These are phyloP conservation scores for Cladosporium austrohemisphaericum DNA, from an alignment of 2,329 filamentous ascomycete species.

Conservation along the genomic window DNA sequence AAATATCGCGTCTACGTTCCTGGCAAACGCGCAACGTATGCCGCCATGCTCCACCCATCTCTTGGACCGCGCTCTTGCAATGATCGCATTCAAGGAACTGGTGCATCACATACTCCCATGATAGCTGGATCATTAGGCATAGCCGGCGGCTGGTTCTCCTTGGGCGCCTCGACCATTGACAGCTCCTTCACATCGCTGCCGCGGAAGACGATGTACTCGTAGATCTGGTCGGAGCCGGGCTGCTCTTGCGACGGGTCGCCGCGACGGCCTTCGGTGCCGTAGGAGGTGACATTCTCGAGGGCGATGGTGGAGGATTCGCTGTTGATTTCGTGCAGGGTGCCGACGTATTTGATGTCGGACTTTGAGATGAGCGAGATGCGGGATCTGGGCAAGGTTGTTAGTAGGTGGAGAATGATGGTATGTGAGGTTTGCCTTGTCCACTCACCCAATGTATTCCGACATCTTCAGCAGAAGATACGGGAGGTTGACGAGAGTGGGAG, in stretches of 20 bases:
- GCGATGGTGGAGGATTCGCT: slow-evolving; percentile 95
- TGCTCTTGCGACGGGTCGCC: slow-evolving; percentile 77
- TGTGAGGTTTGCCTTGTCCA: too few species aligned
- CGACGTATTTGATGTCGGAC: slow-evolving; percentile 94
- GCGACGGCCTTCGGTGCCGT: slow-evolving; percentile 87
- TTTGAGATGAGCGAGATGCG: slow-evolving; percentile 96
- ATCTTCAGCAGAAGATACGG: slow-evolving; percentile 35
- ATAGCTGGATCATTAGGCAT: slow-evolving; percentile 95
- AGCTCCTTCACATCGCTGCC: slow-evolving; percentile 98
- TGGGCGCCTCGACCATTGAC: slow-evolving; percentile 76
- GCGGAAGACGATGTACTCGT: slow-evolving; percentile 98
- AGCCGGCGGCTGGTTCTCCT: slow-evolving; percentile 67
- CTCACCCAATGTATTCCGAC: slow-evolving; percentile 61
- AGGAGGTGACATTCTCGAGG: slow-evolving; percentile 91
- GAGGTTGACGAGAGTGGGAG: neutral
- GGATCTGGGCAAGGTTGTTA: slow-evolving; percentile 55
- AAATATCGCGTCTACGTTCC: slow-evolving; percentile 94
- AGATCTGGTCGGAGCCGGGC: slow-evolving; percentile 77
- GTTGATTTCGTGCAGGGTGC: slow-evolving; percentile 95
- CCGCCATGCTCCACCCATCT: slow-evolving; percentile 67
- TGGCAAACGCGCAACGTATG: slow-evolving; percentile 51
- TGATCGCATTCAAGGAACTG: slow-evolving; percentile 19
- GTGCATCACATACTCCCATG: slow-evolving; percentile 63
- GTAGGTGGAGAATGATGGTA: slow-evolving; percentile 23
- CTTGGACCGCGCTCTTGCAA: slow-evolving; percentile 28